Conservation (phyloP, 108 stramenopile species). For the Skeletonema tropicum region DNA sequence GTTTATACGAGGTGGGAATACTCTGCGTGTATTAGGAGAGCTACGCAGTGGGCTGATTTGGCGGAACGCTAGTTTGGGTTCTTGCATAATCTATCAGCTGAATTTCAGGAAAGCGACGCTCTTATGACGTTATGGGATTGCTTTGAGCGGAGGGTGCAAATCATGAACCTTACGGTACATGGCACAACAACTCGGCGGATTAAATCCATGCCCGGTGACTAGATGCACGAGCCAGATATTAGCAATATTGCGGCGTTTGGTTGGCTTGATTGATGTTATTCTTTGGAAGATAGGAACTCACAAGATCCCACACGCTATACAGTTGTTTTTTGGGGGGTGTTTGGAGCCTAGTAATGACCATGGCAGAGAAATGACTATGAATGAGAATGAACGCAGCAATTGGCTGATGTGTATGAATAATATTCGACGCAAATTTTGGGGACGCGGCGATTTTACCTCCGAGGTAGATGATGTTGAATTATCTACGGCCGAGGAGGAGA, state of each 20-base stretch:
- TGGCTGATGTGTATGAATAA: constrained; percentile 2
- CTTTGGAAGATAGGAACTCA: constrained; percentile 11
- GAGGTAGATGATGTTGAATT: not conserved
- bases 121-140: constrained; percentile 54
- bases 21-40: constrained; percentile 22
- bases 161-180: constrained; percentile 44
- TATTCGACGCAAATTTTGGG: constrained; percentile 17
- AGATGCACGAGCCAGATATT: constrained; percentile 39
- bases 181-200: constrained; percentile 44
- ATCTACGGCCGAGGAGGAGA: not conserved
- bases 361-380: constrained; percentile 46
- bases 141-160: constrained; percentile 37
- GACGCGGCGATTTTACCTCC: not conserved
- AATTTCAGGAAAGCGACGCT: constrained; percentile 28
- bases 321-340: constrained; percentile 18
- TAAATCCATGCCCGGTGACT: constrained; percentile 37
- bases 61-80: constrained; percentile 52
- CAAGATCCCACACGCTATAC: not conserved
- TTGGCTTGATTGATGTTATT: constrained; percentile 58
- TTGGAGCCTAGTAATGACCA: constrained; percentile 47
- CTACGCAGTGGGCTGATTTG: constrained; percentile 41
- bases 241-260: constrained; percentile 45
- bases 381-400: constrained; percentile 5
- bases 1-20: constrained; percentile 38
- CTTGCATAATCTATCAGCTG: constrained; percentile 34